Conservation (phyloP, 73 alveolate genomes). For the Paramecium tetraurelia region DNA sequence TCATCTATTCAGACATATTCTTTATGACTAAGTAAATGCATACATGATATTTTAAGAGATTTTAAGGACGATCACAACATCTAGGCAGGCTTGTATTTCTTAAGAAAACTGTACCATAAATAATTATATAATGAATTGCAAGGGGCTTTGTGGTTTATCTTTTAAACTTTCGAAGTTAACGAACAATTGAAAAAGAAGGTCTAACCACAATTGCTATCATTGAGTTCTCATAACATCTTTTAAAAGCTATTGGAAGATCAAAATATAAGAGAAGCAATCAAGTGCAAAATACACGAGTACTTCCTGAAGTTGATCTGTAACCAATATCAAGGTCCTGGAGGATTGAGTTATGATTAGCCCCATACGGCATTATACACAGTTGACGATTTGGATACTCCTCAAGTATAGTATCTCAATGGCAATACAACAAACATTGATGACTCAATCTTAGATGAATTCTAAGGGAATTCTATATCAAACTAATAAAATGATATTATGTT, state of each 20-base stretch:
- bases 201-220: not conserved
- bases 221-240: not conserved
- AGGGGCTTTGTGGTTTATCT: not conserved
- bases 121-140: not conserved
- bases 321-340: not conserved
- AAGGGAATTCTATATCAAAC: not conserved
- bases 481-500: not conserved
- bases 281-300: not conserved
- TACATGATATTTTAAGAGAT: not conserved
- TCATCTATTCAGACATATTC: not conserved
- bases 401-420: not conserved
- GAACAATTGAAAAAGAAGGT: not conserved
- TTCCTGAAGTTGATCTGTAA: not conserved
- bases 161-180: not conserved
- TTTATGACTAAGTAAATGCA: not conserved
- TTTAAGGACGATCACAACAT: conserved; percentile 14
- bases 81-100: not conserved
- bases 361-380: not conserved
- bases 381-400: not conserved
- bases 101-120: not conserved
- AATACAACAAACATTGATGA: not conserved
- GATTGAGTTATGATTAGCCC: not conserved
- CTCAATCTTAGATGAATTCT: not conserved
- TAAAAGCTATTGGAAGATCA: not conserved
- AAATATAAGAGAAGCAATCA: not conserved